Conservation (phyloP, 2,329 filamentous ascomycete genomes). For the Diplodia seriata region DNA sequence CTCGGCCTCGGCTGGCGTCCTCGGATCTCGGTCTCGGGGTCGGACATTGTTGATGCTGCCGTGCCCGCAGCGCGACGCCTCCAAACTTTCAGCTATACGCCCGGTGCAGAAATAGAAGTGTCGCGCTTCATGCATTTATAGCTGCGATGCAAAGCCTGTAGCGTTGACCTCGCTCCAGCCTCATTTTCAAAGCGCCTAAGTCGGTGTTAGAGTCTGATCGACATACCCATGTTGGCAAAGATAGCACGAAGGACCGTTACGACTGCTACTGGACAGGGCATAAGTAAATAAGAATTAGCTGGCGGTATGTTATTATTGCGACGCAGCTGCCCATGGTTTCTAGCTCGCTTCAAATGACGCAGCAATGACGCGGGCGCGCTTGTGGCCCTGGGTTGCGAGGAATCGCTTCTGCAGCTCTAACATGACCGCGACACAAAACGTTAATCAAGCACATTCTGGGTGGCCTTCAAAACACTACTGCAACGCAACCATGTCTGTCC, state of each 20-base stretch:
- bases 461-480: neutral
- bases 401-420: neutral
- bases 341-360: neutral
- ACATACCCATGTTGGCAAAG: no score
- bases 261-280: no score
- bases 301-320: neutral
- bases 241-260: no score
- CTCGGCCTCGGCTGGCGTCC: slow-evolving; percentile 12
- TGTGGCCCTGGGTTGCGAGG: no score
- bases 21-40: slow-evolving; percentile 10
- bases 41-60: neutral
- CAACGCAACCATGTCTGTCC: slow-evolving; percentile 4
- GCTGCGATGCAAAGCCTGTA: neutral
- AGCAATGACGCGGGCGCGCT: neutral
- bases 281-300: no score
- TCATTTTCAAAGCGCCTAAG: no score
- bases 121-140: neutral
- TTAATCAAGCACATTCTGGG: neutral
- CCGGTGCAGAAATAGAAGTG: neutral
- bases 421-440: neutral
- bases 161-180: no score
- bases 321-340: neutral
- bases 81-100: neutral
- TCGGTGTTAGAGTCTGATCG: no score
- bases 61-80: neutral